Evolutionary conservation across 2,329 filamentous ascomycete genomes (phyloP), one percentile per base, ranked within the genome.

Genomic region (Aureobasidium musti): DNA sequence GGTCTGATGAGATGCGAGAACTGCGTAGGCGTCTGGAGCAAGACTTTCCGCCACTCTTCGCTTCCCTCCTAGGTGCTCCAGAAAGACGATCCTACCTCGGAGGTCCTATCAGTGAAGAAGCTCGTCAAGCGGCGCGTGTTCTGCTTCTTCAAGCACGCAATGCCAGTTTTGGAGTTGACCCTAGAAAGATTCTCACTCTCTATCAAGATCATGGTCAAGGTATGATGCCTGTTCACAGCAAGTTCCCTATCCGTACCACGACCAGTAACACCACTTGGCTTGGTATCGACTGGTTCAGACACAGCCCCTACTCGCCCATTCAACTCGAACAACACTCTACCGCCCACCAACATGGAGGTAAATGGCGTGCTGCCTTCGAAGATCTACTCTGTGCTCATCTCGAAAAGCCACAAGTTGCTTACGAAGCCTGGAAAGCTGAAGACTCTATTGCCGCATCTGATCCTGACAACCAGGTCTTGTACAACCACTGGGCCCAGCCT

Each of bases 301-400:
- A 71, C 13, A 83, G 79, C 68, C 77, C 79, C 0, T 87, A 87
- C 73, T 87, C 85, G 1, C 85, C 84, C 0, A 72, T 83, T n/a
- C 75, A 79, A 21, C 74, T 87, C 1, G 84, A 86, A 70, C 74
- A 77, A n/a, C 76, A 83, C 67, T 73, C 76, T 47, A 43, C 74
- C 68, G 57, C 79, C 71, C 69, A 68, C 19, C 60, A 74, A 52
- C 65, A 77, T 66, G 74, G 78, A 69, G 70, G 77, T 56, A 78
- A 79, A 37, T 87, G 85, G 84, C 79, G 83, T 19, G 81, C 83
- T 60, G 85, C 86, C 0, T 87, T 86, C 70, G 84, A 87, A 70
- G 86, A 88, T 70, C 78, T 88, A 11, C 70, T 87, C 19, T 79
- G 79, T 56, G 76, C 83, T 2, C 77, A 73, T 3, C 67, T 77